Evolutionary conservation across 495 filamentous ascomycete genomes (phyloP), one percentile per base, ranked within the genome.

Genomic region (Xylaria longipes): DNA sequence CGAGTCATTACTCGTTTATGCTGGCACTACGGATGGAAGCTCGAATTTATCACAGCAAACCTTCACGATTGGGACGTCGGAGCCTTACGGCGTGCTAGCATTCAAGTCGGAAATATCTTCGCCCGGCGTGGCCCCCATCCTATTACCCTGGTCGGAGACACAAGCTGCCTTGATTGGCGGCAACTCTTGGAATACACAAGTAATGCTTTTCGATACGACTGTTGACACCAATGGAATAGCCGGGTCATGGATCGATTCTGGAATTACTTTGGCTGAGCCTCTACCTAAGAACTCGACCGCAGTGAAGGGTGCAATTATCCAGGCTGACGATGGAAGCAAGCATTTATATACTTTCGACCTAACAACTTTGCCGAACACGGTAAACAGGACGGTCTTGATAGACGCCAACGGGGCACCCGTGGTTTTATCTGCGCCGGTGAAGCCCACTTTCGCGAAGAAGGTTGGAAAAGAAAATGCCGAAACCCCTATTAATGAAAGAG

Each of bases 321-420:
- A 84, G 64, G 91, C 89, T 9, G 87, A 90, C 50, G 92, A 97
- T 76, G 93, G 90, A 5, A 94, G 92, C 80, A 96, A 94, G 77
- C 85, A 93, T n/a, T 83, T 98, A 15, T 88, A 94, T 72, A 88
- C 88, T 1, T 98, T 94, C 78, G 89, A 97, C 76, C 88, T 95
- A 86, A 87, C 83, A 15, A 84, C 84, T 14, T 90, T 89, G 3
- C 95, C 97, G n/a, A 96, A 97, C 78, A 77, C 83, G 11, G 92
- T 98, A 54, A 87, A 88, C 25, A 89, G 90, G 64, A 85, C 89
- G 6, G 86, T 90, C 9, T 75, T 97, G 17, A 72, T 83, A 31
- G 79, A 77, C 67, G 80, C 73, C 8, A 70, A 79, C 72, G 90
- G 73, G 77, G 82, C 70, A 71, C 90, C 73, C 73, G 83, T 81